phyloP scores from a whole-genome alignment of 2,329 filamentous ascomycete species.

The Dothistroma septosporum region DNA sequence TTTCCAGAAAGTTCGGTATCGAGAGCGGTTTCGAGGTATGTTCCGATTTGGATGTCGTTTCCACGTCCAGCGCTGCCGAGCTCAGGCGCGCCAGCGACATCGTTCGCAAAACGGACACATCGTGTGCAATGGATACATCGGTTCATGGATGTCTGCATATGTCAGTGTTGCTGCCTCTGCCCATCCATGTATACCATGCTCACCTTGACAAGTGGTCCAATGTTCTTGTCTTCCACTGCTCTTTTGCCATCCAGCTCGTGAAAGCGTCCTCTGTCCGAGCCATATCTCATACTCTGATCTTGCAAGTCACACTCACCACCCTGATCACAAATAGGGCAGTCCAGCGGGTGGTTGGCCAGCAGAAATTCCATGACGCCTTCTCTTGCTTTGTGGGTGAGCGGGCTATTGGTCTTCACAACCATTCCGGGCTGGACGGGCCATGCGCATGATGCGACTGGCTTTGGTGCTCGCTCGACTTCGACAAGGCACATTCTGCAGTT shows the following conservation, averaged over 20 bases:
- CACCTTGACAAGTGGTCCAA: conserved; percentile 87
- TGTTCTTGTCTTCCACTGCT: conserved; percentile 98
- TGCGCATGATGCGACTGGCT: conserved; percentile 95
- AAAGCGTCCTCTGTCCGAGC: conserved; percentile 91
- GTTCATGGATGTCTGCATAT: conserved; percentile 87
- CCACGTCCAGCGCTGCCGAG: conserved; percentile 91
- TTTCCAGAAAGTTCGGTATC: conserved; percentile 95
- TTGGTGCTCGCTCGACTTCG: conserved; percentile 92
- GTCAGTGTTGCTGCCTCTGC: conserved; percentile 12
- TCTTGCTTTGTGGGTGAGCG: conserved; percentile 91
- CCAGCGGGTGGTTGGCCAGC: conserved; percentile 89
- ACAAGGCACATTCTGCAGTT: conserved; percentile 99
- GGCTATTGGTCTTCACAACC: conserved; percentile 98
- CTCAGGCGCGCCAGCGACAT: conserved; percentile 92
- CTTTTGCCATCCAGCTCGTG: conserved; percentile 95
- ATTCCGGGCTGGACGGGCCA: conserved; percentile 98
- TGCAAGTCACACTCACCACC: conserved; percentile 98
- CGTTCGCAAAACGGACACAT: conserved; percentile 96
- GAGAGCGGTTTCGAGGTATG: conserved; percentile 90
- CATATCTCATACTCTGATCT: conserved; percentile 99
- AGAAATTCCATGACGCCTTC: conserved; percentile 99
- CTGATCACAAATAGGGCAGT: conserved; percentile 97
- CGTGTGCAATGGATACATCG: conserved; percentile 98
- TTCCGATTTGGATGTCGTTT: conserved; percentile 96
- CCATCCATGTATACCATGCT: not conserved